Evolutionary conservation across 805 yeast genomes (phyloP), one percentile per base, ranked within the genome.

Genomic region (Kluyveromyces lactis): DNA sequence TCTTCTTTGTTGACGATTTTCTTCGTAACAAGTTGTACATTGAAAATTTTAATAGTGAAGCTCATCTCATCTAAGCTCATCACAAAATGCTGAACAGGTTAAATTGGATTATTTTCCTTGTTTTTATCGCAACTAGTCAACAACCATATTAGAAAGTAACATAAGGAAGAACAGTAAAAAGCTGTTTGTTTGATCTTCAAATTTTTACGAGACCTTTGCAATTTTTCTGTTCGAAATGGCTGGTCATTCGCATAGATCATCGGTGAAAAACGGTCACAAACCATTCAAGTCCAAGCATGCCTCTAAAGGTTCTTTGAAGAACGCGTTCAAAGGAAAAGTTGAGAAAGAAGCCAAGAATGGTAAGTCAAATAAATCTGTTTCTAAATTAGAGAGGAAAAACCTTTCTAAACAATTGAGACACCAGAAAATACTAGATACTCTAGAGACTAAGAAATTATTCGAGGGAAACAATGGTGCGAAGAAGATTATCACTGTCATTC

Each of bases 271-370:
- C 55, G 79, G 79, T 35, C 95, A 90, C 54, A 92, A 92, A 66
- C 73, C 89, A 8, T 94, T 86, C 72, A 94, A 92, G 59, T 76
- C 95, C 2, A 83, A 80, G 57, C 98, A 92, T 68, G 75, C 95
- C 16, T 76, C 95, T 11, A 92, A 92, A 57, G 83, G 95, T 44
- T 76, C 87, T 26, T 62, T 90, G 53, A 94, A 87, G 57, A 84
- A 86, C 47, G 69, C 76, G 43, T 68, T 68, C 52, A 89, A 83
- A 55, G 97, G 97, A 44, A 89, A 86, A 60, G 85, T 90, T 26
- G 97, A 89, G 55, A 83, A 81, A 52, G 64, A 74, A 24, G 58
- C 68, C 38, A 67, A 19, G 13, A 32, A 48, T 18, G 53, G 55
- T 30, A 64, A 63, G 36, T 50, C 51, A 16, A 41, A 51, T 38